Percentiles rank a stretch among this genome's conserved stretches.
phyloP scores from a whole-genome alignment of 371 early-diverging fungal species.

The Mucor saturninus region DNA sequence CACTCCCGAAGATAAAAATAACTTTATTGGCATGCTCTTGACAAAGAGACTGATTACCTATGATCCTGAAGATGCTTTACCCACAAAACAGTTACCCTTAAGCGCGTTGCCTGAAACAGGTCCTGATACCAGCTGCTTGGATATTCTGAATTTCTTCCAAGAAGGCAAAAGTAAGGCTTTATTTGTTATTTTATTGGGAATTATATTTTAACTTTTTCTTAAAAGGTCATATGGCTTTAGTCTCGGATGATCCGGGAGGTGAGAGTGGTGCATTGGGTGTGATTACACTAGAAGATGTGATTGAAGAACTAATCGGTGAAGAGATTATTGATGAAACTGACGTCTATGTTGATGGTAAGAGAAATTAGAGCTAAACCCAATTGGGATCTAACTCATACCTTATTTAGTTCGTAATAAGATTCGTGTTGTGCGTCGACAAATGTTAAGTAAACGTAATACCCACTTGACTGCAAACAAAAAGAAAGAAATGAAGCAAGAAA shows the following conservation, averaged over 20 bases:
- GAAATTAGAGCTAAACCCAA: neutral
- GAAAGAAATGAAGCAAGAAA: neutral
- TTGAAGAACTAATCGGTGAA: slow-evolving; percentile 94
- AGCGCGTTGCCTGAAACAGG: slow-evolving; percentile 76
- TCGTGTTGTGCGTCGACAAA: slow-evolving; percentile 47
- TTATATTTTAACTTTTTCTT: slow-evolving; percentile 43
- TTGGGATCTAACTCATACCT: neutral
- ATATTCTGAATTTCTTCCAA: slow-evolving; percentile 93
- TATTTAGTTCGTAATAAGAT: slow-evolving; percentile 44
- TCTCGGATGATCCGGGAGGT: slow-evolving; percentile 62
- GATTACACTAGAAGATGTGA: slow-evolving; percentile 95
- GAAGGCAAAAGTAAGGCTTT: slow-evolving; percentile 79
- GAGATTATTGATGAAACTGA: slow-evolving; percentile 96
- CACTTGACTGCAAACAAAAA: slow-evolving; percentile 10
- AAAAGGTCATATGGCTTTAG: slow-evolving; percentile 72
- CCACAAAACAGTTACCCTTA: slow-evolving; percentile 71
- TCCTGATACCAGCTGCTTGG: slow-evolving; percentile 79
- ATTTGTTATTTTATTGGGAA: slow-evolving; percentile 39
- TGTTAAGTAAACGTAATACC: slow-evolving; percentile 26
- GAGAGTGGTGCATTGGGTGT: slow-evolving; percentile 78
- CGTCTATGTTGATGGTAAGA: slow-evolving; percentile 81
- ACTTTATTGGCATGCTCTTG: slow-evolving; percentile 88
- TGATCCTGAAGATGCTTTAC: slow-evolving; percentile 83
- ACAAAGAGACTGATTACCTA: slow-evolving; percentile 86
- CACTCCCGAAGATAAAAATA: slow-evolving; percentile 56